Percentiles rank a stretch among this genome's conserved stretches.
phyloP scores from a whole-genome alignment of 495 filamentous ascomycete genomes.

The Lentithecium fluviatile region DNA sequence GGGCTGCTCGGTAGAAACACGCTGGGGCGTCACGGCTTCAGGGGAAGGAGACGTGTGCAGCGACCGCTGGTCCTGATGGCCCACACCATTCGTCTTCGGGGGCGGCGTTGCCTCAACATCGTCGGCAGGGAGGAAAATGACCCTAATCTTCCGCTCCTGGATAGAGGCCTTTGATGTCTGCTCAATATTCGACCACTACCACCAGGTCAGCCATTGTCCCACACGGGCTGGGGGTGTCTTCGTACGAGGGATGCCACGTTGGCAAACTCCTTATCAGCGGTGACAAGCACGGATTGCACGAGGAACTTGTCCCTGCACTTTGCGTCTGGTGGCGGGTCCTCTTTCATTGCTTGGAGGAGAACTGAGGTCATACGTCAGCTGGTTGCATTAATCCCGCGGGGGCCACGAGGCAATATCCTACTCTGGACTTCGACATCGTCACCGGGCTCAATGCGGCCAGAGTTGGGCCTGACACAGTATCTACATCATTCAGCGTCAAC shows the following conservation, averaged over 20 bases:
- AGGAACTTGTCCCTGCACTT: conserved; percentile 98
- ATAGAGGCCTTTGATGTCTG: conserved; percentile 72
- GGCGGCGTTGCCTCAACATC: conserved; percentile 46
- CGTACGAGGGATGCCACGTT: conserved; percentile 79
- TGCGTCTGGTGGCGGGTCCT: conserved; percentile 78
- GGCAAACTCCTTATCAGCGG: conserved; percentile 75
- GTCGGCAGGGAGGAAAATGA: conserved; percentile 70
- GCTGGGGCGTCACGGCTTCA: conserved; percentile 41
- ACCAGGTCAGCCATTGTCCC: conserved; percentile 35
- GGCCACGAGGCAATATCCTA: conserved; percentile 47
- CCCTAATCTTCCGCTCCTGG: conserved; percentile 95
- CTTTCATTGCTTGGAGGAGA: conserved; percentile 94
- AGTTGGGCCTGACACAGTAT: conserved; percentile 97
- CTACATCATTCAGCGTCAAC: conserved; percentile 48
- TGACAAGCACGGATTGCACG: conserved; percentile 87
- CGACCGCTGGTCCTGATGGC: conserved; percentile 32
- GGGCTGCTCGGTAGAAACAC: conserved; percentile 23
- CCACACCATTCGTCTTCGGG: conserved; percentile 52
- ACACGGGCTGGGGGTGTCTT: background rate
- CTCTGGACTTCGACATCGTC: conserved; percentile 89
- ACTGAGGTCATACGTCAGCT: conserved; percentile 54
- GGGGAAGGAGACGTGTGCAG: conserved; percentile 39
- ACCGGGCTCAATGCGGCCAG: conserved; percentile 86
- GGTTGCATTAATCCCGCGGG: conserved; percentile 28
- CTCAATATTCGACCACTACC: conserved; percentile 75